Base-by-base conservation (phyloP, 2,329 filamentous ascomycete species). In the Elsinoe ampelina region DNA sequence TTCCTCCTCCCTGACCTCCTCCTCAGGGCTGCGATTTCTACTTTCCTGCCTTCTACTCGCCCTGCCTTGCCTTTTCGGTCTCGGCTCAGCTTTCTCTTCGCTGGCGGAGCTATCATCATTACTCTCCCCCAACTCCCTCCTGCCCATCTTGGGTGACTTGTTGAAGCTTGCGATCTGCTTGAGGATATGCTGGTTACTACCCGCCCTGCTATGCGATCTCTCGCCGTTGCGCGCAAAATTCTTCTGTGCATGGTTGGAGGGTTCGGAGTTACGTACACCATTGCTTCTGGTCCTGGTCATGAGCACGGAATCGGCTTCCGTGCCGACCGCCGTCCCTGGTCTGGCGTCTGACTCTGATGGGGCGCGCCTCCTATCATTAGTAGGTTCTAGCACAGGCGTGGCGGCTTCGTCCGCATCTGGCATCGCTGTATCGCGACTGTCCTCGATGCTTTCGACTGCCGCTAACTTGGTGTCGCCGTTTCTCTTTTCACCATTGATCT, bases 81-180 rank as follows among this genome's bases (percentile, higher is more conserved):
- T 54, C 11, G 17, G 34, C 22, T 39, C 51, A 30, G 36, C 30
- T 54, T 51, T 35, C 47, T 48, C 30, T 3, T 52, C 57, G 45
- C 45, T 34, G 32, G 38, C 32, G 19, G 41, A 39, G 43, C 55
- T 54, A 17, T 45, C 50, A 54, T 43, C 39, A 13, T 51, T 36
- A 19, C 30, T 45, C 17, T 42, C 54, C 10, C 20, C 20, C 12
- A 56, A 30, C 54, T 56, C 54, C 34, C 65, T 62, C 30, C 67
- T 61, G 54, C 66, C 68, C 39, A 67, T 55, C 50, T 68, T 67
- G 11, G 69, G 69, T 54, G 66, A 69, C 35, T 65, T 65, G 47
- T 71, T 71, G 59, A 69, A 71, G 15, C 68, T 68, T 36, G 68
- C 68, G 17, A 71, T 62, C 54, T 71, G 69, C 57, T 69, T 70